These are phyloP conservation scores for Aspergillus eucalypticola DNA, from an alignment of 2,329 filamentous ascomycete genomes.

Conservation along the genomic window DNA sequence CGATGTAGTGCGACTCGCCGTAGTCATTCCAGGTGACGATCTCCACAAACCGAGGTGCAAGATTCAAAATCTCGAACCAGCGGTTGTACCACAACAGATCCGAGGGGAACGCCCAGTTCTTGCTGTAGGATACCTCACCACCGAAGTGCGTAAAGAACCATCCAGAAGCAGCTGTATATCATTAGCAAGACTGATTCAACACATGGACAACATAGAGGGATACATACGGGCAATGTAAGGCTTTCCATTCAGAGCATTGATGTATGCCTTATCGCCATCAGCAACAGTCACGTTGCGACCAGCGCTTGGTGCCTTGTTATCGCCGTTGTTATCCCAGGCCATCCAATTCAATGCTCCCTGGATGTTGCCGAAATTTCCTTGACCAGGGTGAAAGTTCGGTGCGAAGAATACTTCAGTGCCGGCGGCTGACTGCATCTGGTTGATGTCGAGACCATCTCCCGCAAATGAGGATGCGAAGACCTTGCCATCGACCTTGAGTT, in stretches of 20 bases:
- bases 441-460: conserved; percentile 50
- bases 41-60: conserved; percentile 53
- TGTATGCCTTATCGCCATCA: conserved; percentile 38
- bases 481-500: conserved; percentile 53
- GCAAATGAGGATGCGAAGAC: conserved; percentile 58
- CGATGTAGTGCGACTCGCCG: conserved; percentile 58
- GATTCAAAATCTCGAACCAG: conserved; percentile 44
- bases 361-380: conserved; percentile 40
- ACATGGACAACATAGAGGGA: background rate
- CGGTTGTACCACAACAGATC: conserved; percentile 49
- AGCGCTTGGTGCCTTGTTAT: conserved; percentile 53
- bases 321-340: conserved; percentile 45
- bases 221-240: conserved; percentile 52
- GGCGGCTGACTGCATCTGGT: conserved; percentile 45
- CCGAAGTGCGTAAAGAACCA: conserved; percentile 58
- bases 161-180: conserved; percentile 41
- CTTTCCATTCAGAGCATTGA: conserved; percentile 39
- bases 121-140: conserved; percentile 46
- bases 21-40: conserved; percentile 55
- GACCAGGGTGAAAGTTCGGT: conserved; percentile 52
- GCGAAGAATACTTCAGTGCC: conserved; percentile 51
- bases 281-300: conserved; percentile 45
- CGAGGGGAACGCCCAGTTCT: conserved; percentile 55
- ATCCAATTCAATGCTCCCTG: conserved; percentile 49
- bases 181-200: background rate